Conservation (phyloP, 1,139 yeast genomes). For the Yamadazyma dushanensis region DNA sequence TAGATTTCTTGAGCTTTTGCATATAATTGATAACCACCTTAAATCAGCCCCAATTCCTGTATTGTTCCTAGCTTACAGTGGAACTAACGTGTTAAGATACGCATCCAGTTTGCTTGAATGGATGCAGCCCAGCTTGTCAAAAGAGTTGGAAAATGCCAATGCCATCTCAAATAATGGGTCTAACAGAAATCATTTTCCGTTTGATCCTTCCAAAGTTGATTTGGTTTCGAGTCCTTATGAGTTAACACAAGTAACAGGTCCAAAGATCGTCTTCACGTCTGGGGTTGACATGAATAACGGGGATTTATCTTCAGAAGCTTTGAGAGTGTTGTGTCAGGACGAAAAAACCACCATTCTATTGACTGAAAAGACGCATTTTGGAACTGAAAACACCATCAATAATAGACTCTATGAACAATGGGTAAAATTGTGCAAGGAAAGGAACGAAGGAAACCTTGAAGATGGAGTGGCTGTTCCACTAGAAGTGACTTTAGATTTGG, state of each 20-base stretch:
- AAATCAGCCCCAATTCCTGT: slow-evolving; percentile 66
- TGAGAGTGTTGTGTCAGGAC: slow-evolving; percentile 59
- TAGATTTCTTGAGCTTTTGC: slow-evolving; percentile 76
- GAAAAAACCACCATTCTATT: slow-evolving; percentile 69
- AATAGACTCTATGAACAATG: slow-evolving; percentile 54
- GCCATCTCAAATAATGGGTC: slow-evolving; percentile 22
- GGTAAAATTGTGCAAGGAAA: slow-evolving; percentile 43
- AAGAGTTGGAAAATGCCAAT: slow-evolving; percentile 68
- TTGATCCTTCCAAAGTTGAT: slow-evolving; percentile 65
- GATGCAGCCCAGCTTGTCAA: slow-evolving; percentile 82
- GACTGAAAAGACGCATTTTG: slow-evolving; percentile 58
- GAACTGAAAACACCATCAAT: slow-evolving; percentile 28
- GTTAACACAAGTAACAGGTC: slow-evolving; percentile 56
- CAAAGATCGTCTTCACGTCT: slow-evolving; percentile 81
- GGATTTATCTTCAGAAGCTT: slow-evolving; percentile 56
- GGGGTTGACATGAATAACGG: slow-evolving; percentile 71
- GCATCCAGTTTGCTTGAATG: slow-evolving; percentile 92
- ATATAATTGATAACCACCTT: slow-evolving; percentile 63
- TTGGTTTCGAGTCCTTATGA: slow-evolving; percentile 59
- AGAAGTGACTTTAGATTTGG: slow-evolving; percentile 35
- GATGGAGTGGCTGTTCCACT: slow-evolving; percentile 63
- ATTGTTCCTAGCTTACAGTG: slow-evolving; percentile 72
- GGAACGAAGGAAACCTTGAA: slow-evolving; percentile 41
- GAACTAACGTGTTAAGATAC: slow-evolving; percentile 74
- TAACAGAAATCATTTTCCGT: slow-evolving; percentile 66